These are phyloP conservation scores for Goffeauzyma gilvescens DNA, from an alignment of 768 basidiomycete genomes.

Conservation along the genomic window DNA sequence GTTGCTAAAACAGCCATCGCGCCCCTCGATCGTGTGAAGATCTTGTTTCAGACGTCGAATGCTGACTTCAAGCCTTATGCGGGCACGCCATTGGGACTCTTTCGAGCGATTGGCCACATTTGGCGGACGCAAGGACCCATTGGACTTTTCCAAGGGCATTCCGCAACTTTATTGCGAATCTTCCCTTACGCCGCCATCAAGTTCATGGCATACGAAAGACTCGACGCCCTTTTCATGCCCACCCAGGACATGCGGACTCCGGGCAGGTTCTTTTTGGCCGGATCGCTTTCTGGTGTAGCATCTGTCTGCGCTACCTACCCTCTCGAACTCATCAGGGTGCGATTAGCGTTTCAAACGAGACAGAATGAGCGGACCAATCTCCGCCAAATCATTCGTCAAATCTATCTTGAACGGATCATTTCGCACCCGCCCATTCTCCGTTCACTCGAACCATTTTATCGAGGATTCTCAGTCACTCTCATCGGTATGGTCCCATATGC, in stretches of 20 bases:
- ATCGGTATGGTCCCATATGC: constrained; percentile 88
- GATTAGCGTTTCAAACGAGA: constrained; percentile 69
- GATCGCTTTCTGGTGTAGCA: constrained; percentile 66
- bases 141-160: constrained; percentile 87
- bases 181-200: constrained; percentile 96
- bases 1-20: constrained; percentile 87
- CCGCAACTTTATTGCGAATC: constrained; percentile 77
- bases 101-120: constrained; percentile 56
- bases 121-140: constrained; percentile 41
- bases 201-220: constrained; percentile 86
- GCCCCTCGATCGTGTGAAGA: constrained; percentile 93
- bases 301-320: constrained; percentile 90
- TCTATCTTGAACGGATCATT: constrained; percentile 49
- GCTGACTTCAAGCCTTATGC: constrained; percentile 85
- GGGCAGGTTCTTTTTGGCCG: constrained; percentile 59
- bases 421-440: constrained; percentile 23
- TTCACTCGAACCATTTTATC: constrained; percentile 56
- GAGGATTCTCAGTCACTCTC: constrained; percentile 86
- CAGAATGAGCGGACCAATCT: constrained; percentile 37
- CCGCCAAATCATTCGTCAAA: constrained; percentile 35
- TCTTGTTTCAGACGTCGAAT: constrained; percentile 92
- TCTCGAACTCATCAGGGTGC: constrained; percentile 81
- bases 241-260: constrained; percentile 60
- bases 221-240: constrained; percentile 73
- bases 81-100: constrained; percentile 72